Conservation (phyloP, 1,139 yeast genomes). For the Sugiyamaella novakii region DNA sequence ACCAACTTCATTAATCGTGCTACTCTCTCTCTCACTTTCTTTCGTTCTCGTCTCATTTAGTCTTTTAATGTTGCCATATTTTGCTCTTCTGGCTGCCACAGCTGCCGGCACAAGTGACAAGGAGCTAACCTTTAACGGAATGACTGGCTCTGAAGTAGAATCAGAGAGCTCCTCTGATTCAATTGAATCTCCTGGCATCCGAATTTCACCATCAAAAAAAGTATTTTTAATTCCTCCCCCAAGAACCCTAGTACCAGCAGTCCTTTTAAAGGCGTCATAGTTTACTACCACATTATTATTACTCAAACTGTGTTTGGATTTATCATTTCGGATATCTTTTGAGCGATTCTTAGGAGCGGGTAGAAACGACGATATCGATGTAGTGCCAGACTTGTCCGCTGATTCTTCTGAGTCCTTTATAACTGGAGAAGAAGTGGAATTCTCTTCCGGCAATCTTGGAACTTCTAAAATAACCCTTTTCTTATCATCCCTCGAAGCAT, state of each 20-base stretch:
- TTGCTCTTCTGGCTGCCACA: slow-evolving; percentile 36
- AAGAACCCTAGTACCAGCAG: slow-evolving; percentile 24
- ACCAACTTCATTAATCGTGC: background rate
- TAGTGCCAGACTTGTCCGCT: background rate
- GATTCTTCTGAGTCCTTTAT: background rate
- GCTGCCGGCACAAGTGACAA: slow-evolving; percentile 33
- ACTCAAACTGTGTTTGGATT: slow-evolving; percentile 12
- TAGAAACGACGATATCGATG: slow-evolving; percentile 14
- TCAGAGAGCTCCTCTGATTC: slow-evolving; percentile 3
- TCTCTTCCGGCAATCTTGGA: slow-evolving; percentile 4
- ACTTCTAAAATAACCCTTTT: slow-evolving; percentile 1
- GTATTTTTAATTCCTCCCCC: slow-evolving; percentile 34
- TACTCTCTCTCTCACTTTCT: background rate
- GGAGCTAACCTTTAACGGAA: slow-evolving; percentile 17
- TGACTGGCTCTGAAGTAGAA: background rate
- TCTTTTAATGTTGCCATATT: slow-evolving; percentile 26
- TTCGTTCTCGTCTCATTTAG: background rate
- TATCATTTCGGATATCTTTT: background rate
- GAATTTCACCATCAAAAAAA: slow-evolving; percentile 33
- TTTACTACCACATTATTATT: slow-evolving; percentile 20
- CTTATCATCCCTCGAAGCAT: background rate
- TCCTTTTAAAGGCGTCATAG: slow-evolving; percentile 7
- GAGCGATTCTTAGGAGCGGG: slow-evolving; percentile 21
- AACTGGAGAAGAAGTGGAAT: too few species aligned
- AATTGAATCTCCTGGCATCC: slow-evolving; percentile 15